phyloP scores from a whole-genome alignment of 164 flowering plant genomes.

The Vitis riparia region DNA sequence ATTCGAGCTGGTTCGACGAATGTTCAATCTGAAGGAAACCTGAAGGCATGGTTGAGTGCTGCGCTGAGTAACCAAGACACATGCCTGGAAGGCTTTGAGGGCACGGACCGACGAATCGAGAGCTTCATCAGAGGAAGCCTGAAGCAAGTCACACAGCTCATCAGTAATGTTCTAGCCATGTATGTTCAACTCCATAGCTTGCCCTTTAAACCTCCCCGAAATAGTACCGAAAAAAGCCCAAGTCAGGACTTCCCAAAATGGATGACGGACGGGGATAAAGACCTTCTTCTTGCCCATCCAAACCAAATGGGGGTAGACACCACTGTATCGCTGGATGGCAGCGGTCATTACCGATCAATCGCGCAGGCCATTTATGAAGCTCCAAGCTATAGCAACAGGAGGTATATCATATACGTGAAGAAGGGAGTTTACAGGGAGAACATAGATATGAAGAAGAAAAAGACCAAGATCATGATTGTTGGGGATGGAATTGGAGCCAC shows the following conservation, averaged over 20 bases:
- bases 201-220: slow-evolving; percentile 47
- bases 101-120: slow-evolving; percentile 56
- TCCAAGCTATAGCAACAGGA: slow-evolving; percentile 58
- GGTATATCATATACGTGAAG: slow-evolving; percentile 76
- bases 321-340: slow-evolving; percentile 76
- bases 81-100: slow-evolving; percentile 89
- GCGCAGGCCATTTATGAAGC: slow-evolving; percentile 56
- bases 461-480: slow-evolving; percentile 71
- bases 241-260: slow-evolving; percentile 48
- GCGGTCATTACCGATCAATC: slow-evolving; percentile 58
- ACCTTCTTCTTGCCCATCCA: slow-evolving; percentile 26
- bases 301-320: slow-evolving; percentile 50
- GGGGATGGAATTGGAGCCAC: slow-evolving; percentile 87
- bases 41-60: slow-evolving; percentile 88
- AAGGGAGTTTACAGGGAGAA: slow-evolving; percentile 75
- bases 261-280: slow-evolving; percentile 57
- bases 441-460: slow-evolving; percentile 77
- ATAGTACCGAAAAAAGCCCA: slow-evolving; percentile 9
- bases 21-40: slow-evolving; percentile 44
- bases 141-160: slow-evolving; percentile 72
- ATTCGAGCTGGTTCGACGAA: slow-evolving; percentile 37
- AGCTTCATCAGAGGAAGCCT: slow-evolving; percentile 61
- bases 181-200: slow-evolving; percentile 48
- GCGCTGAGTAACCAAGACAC: slow-evolving; percentile 94
- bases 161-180: slow-evolving; percentile 62